Evolutionary conservation across 805 yeast species (phyloP).

Genomic region (Starmerella potacharoeniae): DNA sequence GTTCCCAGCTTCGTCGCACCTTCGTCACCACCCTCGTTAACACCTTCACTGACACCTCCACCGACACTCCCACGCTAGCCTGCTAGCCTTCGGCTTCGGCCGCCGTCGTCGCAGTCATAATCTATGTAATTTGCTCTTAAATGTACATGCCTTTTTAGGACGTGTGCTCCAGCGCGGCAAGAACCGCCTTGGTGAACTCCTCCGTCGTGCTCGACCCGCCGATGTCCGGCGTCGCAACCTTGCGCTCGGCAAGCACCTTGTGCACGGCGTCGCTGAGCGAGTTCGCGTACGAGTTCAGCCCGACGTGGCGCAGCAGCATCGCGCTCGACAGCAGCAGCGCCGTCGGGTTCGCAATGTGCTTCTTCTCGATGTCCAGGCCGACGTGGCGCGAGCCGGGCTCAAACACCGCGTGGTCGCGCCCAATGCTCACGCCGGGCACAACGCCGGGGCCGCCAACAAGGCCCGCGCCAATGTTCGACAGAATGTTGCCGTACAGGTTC

Average conservation of each 20-base stretch:
- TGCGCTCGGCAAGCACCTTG: slow-evolving; percentile 81
- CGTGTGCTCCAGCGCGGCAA: slow-evolving; percentile 46
- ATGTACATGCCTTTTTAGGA: not conserved
- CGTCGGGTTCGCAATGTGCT: slow-evolving; percentile 94
- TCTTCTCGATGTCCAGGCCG: slow-evolving; percentile 90
- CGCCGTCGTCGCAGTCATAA: slow-evolving; percentile 2
- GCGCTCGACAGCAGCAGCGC: slow-evolving; percentile 89
- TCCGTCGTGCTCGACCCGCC: slow-evolving; percentile 86
- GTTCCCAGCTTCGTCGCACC: too few species aligned
- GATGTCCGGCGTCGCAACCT: slow-evolving; percentile 73
- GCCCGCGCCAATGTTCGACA: slow-evolving; percentile 97
- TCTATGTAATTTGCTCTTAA: not conserved
- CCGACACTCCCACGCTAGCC: too few species aligned
- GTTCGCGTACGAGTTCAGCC: slow-evolving; percentile 73
- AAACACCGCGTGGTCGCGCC: slow-evolving; percentile 93
- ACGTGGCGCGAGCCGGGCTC: slow-evolving; percentile 99
- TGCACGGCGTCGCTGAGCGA: slow-evolving; percentile 81
- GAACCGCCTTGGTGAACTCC: slow-evolving; percentile 87
- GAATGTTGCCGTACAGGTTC: slow-evolving; percentile 92
- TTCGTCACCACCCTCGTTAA: too few species aligned
- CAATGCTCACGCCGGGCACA: slow-evolving; percentile 97
- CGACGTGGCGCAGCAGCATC: slow-evolving; percentile 90
- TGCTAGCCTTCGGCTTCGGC: not conserved
- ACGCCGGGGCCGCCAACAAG: slow-evolving; percentile 96
- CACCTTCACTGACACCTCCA: too few species aligned